Conservation (phyloP, 2,329 filamentous ascomycete species). For the Fusarium transvaalense region DNA sequence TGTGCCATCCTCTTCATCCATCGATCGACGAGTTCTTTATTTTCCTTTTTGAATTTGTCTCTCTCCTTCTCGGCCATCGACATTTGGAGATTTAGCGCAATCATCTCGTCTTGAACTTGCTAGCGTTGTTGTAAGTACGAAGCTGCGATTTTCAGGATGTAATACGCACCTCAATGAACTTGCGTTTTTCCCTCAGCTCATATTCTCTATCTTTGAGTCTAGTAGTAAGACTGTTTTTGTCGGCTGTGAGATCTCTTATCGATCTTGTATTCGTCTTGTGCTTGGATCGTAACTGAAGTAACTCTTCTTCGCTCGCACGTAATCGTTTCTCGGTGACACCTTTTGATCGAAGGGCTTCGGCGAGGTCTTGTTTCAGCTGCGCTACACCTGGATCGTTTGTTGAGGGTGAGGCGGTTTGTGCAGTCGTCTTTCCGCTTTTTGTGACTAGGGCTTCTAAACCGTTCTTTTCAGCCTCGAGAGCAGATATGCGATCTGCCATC, state of each 20-base stretch:
- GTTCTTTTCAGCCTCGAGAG: slow-evolving; percentile 70
- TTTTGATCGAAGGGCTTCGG: slow-evolving; percentile 81
- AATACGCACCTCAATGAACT: slow-evolving; percentile 77
- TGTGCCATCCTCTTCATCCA: slow-evolving; percentile 91
- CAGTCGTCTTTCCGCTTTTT: slow-evolving; percentile 39
- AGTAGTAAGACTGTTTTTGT: slow-evolving; percentile 71
- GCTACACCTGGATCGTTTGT: slow-evolving; percentile 54
- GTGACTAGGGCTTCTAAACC: slow-evolving; percentile 52
- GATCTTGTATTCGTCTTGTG: slow-evolving; percentile 70
- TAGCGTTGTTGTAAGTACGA: slow-evolving; percentile 50
- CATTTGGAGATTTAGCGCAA: slow-evolving; percentile 86
- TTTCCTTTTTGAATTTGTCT: slow-evolving; percentile 81
- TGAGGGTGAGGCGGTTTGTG: slow-evolving; percentile 32
- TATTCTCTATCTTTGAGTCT: slow-evolving; percentile 85
- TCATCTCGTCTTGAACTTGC: slow-evolving; percentile 93
- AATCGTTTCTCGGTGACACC: slow-evolving; percentile 75
- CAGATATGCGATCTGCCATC: slow-evolving; percentile 75
- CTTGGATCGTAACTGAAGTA: slow-evolving; percentile 71
- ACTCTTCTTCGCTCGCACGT: slow-evolving; percentile 71
- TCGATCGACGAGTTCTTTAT: slow-evolving; percentile 87
- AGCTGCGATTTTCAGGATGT: not conserved
- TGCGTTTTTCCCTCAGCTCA: slow-evolving; percentile 85
- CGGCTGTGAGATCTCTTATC: slow-evolving; percentile 71
- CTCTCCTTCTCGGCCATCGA: slow-evolving; percentile 85
- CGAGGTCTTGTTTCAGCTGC: slow-evolving; percentile 76